phyloP scores from a whole-genome alignment of 371 early-diverging fungal genomes.

The Apophysomyces sp. region DNA sequence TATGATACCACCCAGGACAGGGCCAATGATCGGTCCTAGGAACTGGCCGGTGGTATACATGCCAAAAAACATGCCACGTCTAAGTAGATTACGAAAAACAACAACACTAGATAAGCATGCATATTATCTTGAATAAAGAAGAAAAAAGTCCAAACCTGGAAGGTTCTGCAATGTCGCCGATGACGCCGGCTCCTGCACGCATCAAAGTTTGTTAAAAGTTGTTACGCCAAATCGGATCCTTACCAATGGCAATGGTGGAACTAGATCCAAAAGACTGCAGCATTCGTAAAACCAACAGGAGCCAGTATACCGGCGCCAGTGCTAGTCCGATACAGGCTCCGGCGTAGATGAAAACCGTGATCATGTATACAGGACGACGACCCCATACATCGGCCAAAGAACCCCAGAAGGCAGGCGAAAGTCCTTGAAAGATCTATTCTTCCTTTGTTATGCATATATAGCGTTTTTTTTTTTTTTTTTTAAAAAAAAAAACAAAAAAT shows the following conservation, averaged over 20 bases:
- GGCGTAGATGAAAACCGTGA: slow-evolving; percentile 3
- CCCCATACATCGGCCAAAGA: slow-evolving; percentile 24
- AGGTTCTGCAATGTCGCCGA: slow-evolving; percentile 54
- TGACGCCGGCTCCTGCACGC: slow-evolving; percentile 53
- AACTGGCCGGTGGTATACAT: slow-evolving; percentile 43
- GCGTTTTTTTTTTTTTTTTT: background rate
- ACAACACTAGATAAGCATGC: too few relatives aligned
- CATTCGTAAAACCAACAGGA: slow-evolving; percentile 11
- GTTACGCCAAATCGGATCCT: background rate
- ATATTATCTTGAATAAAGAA: background rate
- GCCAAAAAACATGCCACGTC: slow-evolving; percentile 55
- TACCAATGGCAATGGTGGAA: slow-evolving; percentile 43
- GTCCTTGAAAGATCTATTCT: slow-evolving; percentile 17
- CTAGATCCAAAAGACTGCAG: slow-evolving; percentile 22
- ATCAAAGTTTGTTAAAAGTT: slow-evolving; percentile 22
- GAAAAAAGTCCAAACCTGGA: slow-evolving; percentile 23
- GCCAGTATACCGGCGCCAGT: slow-evolving; percentile 1
- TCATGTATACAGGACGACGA: slow-evolving; percentile 18
- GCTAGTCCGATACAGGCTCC: slow-evolving; percentile 10
- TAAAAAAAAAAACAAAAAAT: too few relatives aligned
- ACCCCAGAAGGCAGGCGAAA: slow-evolving; percentile 26
- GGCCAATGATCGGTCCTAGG: slow-evolving; percentile 48
- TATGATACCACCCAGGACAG: slow-evolving; percentile 35
- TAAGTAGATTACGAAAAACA: too few relatives aligned
- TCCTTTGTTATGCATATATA: background rate